These are phyloP conservation scores for Xylogone sp. DNA, from an alignment of 2,329 filamentous ascomycete genomes.

Conservation along the genomic window DNA sequence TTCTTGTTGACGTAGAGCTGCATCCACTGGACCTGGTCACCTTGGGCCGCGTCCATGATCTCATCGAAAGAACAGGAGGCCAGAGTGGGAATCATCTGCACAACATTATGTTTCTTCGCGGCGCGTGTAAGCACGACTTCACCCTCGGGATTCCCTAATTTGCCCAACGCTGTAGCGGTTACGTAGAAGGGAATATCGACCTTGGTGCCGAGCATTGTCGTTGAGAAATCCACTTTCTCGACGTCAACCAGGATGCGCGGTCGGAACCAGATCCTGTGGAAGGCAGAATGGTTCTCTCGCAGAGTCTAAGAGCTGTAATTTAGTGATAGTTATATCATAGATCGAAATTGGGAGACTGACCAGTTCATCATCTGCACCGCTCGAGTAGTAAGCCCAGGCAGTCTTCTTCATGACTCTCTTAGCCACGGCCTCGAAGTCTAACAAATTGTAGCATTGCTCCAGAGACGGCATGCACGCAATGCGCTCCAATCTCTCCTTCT, in stretches of 20 bases:
- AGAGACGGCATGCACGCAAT: conserved; percentile 73
- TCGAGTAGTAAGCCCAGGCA: conserved; percentile 98
- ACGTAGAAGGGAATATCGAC: conserved; percentile 90
- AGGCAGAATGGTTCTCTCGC: conserved; percentile 92
- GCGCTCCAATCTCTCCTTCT: conserved; percentile 70
- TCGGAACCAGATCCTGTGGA: conserved; percentile 97
- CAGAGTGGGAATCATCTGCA: no score
- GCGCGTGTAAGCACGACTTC: conserved; percentile 88
- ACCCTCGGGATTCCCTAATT: conserved; percentile 89
- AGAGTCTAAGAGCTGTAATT: conserved; percentile 60
- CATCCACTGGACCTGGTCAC: conserved; percentile 88
- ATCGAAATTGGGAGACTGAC: conserved; percentile 40
- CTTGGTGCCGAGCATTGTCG: conserved; percentile 89
- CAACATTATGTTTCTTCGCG: conserved; percentile 78
- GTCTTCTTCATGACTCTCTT: conserved; percentile 90
- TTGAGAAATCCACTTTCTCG: conserved; percentile 78
- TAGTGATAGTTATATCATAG: conserved; percentile 1
- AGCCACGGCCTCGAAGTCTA: conserved; percentile 95
- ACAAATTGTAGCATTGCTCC: conserved; percentile 88
- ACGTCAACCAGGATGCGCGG: conserved; percentile 88
- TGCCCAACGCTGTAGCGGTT: conserved; percentile 91
- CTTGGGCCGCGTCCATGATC: conserved; percentile 79
- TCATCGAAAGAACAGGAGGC: no score
- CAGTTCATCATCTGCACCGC: conserved; percentile 85
- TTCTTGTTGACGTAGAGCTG: conserved; percentile 96